Base-by-base conservation (phyloP, 2,329 filamentous ascomycete genomes). In the Camillea tinctor region DNA sequence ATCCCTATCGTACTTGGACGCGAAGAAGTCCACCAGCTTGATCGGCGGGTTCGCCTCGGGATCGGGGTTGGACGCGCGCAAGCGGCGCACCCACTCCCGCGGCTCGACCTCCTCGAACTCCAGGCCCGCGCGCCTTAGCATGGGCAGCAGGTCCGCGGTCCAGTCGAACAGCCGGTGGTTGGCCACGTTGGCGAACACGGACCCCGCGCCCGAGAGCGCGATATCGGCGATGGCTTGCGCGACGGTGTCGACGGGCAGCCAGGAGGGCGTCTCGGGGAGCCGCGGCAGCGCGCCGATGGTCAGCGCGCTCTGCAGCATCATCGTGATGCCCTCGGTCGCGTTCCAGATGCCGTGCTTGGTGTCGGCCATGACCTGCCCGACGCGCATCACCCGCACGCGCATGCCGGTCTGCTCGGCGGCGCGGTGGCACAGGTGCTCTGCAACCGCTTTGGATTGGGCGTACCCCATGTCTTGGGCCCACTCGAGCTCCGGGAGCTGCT, bases 11-110 rank as follows among this genome's bases (percentile, higher is more conserved):
- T 58, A 82, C 63, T 81, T 81, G n/a, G 63, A 66, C 1, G 74
- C 71, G 60, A 84, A 85, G 72, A 83, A 86, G 50, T 83, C 81
- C 1, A 84, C 60, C 1, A 85, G 72, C 68, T 84, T 84, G 63
- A 83, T 75, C 0, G 80, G 76, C 11, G 83, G 82, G 63, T 85
- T 85, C 17, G 64, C 69, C 4, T 73, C 61, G 0, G 80, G 77
- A 54, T 83, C 78, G 0, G 74, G 72, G 53, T 81, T 74, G 0
- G 79, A 81, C 2, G 63, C 72, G 2, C 79, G 72, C 6, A 84
- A 69, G 1, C 76, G 70, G 0, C 67, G 62, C 23, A 84, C 68
- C 81, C 81, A 83, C 59, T 80, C 75, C 8, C 66, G 68, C 0
- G 74, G 73, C 4, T 76, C 69, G 0, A 84, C 78, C 3, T 75